Base-by-base conservation (phyloP, 1,139 yeast genomes). In the Candida dubliniensis region DNA sequence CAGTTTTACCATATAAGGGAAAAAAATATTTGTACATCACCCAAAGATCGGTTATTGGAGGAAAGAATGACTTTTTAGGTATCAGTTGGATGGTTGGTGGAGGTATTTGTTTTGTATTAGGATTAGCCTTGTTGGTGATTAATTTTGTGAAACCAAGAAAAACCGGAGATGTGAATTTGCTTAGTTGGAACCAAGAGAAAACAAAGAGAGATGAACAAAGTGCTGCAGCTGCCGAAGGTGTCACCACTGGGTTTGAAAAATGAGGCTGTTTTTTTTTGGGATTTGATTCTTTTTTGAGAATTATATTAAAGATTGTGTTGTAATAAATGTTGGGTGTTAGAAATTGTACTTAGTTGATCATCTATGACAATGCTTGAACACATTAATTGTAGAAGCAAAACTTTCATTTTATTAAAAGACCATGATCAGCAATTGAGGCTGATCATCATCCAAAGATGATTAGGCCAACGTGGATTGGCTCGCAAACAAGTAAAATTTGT, bases 81-180 rank as follows among this genome's bases (percentile, higher is more conserved):
- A 80, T 89, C 46, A 79, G 90, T 31, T 93, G 96, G 85, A 80
- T 93, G 58, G 95, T 82, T 12, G 95, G 88, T 23, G 98, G 98
- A n/a, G 96, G 90, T 2, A 67, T 91, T n/a, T 87, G 95, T 57
- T 72, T 85, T 43, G 51, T 79, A 1, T 70, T 87, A 46, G 87
- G 87, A 8, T 53, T 83, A 12, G 59, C 74, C 18, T 79, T 87
- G 60, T 69, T 84, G 53, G 58, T 79, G 34, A 77, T 85, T 50
- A 87, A 85, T 55, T 55, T 82, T 31, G 60, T 87, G 45, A 76
- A 76, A 55, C 95, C 95, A 27, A 74, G 95, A 59, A 81, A 81
- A 54, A 72, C 86, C 3, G 96, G 95, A 8, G 95, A 87, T 60
- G 80, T 81, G 41, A 73, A 79, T 38, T 75, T 84, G 56, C 73